Base-by-base conservation (phyloP, 1,284 basidiomycete species). In the Trametes sp. region DNA sequence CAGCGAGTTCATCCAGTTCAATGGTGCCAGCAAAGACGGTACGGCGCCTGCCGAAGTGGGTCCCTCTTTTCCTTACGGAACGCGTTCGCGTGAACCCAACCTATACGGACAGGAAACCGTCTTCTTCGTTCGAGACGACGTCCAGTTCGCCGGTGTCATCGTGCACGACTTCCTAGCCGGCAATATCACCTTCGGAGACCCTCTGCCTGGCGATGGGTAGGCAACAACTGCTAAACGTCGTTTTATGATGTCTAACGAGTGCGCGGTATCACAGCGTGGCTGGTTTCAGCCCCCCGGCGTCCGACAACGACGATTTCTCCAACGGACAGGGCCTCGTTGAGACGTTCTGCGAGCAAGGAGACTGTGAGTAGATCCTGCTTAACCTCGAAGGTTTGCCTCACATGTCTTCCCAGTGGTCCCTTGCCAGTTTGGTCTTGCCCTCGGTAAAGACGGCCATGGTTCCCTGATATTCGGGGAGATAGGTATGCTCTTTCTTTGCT, bases 1-100 rank as follows among this genome's bases (percentile, higher is more conserved):
- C 42, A 59, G 62, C 57, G 57, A 63, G 29, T 59, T 52, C 54
- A 63, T 59, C 23, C 62, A 63, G 42, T 63, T 63, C 54, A 56
- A 56, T n/a, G 62, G 62, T 7, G 62, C 62, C 11, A 63, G 54
- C 54, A 8, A 59, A 29, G 62, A 63, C 28, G 54, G 62, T n/a
- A 49, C 31, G 23, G 57, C 42, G 11, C 62, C 62, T 1, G 62
- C 62, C 3, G 11, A 9, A n/a, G 62, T 62, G 24, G 2, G 56
- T 53, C 6, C 16, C 6, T 6, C 6, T 33, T 6, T 33, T n/a
- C n/a, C n/a, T n/a, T n/a, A n/a, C 31, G 11, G 31, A 33, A 5
- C 6, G 31, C 31, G 31, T 33, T 5, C 31, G 31, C 31, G 11
- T 33, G 31, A 6, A 5, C 6, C 31, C 11, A 11, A 33, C 21